Evolutionary conservation across 2,329 filamentous ascomycete genomes (phyloP).

Genomic region (Boeremia exigua): DNA sequence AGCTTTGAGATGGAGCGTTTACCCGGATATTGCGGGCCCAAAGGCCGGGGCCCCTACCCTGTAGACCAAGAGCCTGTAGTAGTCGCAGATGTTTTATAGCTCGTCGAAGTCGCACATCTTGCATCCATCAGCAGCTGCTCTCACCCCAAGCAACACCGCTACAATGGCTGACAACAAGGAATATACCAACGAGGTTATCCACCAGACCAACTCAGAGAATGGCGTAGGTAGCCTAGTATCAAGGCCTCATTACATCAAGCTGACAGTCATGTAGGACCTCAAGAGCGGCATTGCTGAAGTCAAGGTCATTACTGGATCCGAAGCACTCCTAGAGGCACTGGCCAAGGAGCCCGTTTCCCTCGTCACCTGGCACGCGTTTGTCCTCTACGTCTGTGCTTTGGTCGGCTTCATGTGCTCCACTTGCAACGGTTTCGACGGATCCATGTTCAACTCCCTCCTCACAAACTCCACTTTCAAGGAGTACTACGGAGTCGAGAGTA

Average conservation of each 20-base stretch:
- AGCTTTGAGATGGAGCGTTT: constrained; percentile 13
- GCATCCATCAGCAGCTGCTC: constrained; percentile 16
- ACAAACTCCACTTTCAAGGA: constrained; percentile 54
- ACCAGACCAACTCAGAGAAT: constrained; percentile 21
- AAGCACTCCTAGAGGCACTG: constrained; percentile 63
- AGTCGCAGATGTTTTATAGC: constrained; percentile 22
- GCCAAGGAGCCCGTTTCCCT: constrained; percentile 57
- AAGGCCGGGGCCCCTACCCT: constrained; percentile 15
- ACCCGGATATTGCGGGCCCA: constrained; percentile 23
- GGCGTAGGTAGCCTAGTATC: constrained; percentile 13
- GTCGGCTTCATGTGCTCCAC: constrained; percentile 56
- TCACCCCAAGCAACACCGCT: constrained; percentile 10
- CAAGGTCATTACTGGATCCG: constrained; percentile 59
- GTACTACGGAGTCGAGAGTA: constrained; percentile 51
- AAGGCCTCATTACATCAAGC: not conserved
- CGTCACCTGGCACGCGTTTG: constrained; percentile 25
- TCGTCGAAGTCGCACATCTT: constrained; percentile 9
- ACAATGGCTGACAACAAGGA: constrained; percentile 27
- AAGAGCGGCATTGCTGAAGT: constrained; percentile 39
- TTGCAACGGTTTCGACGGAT: constrained; percentile 66
- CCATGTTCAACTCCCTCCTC: constrained; percentile 59
- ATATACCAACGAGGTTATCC: constrained; percentile 9
- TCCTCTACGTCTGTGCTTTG: constrained; percentile 31
- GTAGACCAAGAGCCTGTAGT: constrained; percentile 4
- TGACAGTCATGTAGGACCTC: constrained; percentile 15